Base-by-base conservation (phyloP, 331 rosid genomes). In the Quercus tomentella region DNA sequence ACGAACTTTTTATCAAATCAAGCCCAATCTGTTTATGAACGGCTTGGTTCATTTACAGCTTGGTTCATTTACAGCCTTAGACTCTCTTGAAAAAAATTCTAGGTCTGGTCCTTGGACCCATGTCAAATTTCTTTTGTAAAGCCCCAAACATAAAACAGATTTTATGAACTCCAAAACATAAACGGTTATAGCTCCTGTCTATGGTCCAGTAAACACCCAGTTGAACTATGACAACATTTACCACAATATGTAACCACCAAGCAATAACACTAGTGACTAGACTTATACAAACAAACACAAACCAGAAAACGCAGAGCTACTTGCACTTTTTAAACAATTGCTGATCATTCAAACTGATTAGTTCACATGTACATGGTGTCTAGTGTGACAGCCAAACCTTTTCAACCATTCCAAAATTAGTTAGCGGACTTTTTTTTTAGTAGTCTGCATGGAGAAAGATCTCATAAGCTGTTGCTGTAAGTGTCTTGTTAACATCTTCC, bases 401-500 rank as follows among this genome's bases (percentile, higher is more conserved):
- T 78, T 66, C 23, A 72, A 73, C 26, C 73, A 25, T 49, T 20
- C 55, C 72, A 21, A 66, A 63, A 67, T 66, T 66, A 37, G 89
- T 86, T 82, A 84, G 88, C 70, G 78, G 78, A 69, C 23, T 56
- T 45, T 56, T 15, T 15, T 14, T 74, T 76, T 90, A 90, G 77
- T 91, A 89, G 78, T 91, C 96, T 22, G 90, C 80, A 6, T 45
- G 85, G 51, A 95, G 93, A 80, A 93, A 93, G 79, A 83, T 86
- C 86, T 91, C 93, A 63, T 88, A 95, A 21, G 76, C 74, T 23
- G 93, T 95, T 72, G 94, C 97, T 2, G 72, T 76, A 23, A 95
- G 92, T 10, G 89, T 84, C 79, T 41, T 85, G 88, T 83, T 91
- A 72, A 95, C 97, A 18, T 91, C 98, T 3, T 91, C 94, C 98